phyloP scores from a whole-genome alignment of 371 early-diverging fungal genomes.

The Capniomyces stellatus region DNA sequence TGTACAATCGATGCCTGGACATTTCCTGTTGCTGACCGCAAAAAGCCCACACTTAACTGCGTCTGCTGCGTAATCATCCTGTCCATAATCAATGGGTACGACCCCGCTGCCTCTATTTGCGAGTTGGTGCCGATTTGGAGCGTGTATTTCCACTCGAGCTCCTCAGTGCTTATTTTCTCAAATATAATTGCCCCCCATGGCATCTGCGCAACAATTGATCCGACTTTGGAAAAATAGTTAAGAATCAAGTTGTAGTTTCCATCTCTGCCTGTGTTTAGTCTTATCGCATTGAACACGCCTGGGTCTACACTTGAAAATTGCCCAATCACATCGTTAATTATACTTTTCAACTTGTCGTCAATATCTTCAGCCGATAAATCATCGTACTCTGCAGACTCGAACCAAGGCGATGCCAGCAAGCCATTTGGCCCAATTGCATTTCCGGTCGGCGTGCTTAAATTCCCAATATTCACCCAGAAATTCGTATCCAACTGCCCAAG shows the following conservation, averaged over 20 bases:
- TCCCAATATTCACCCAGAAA: constrained; percentile 31
- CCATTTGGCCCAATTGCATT: background rate
- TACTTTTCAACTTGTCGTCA: background rate
- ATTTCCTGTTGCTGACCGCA: constrained; percentile 11
- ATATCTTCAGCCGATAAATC: background rate
- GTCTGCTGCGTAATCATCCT: constrained; percentile 31
- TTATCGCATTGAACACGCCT: background rate
- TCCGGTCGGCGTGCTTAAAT: background rate
- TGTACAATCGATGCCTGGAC: constrained; percentile 32
- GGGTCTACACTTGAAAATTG: background rate
- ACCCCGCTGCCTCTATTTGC: constrained; percentile 26
- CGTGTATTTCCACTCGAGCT: constrained; percentile 26
- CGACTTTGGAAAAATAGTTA: constrained; percentile 18
- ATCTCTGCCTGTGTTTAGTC: background rate
- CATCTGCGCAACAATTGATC: constrained; percentile 19
- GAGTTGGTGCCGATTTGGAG: constrained; percentile 34
- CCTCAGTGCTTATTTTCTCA: constrained; percentile 19
- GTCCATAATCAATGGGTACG: constrained; percentile 31
- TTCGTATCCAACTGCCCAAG: background rate
- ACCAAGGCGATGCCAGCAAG: background rate
- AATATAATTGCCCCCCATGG: constrained; percentile 34
- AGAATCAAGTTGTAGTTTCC: background rate
- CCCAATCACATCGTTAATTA: background rate
- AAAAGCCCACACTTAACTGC: constrained; percentile 29
- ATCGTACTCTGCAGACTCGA: background rate